Conservation (phyloP, 345 rosid species). For the Clausena lansium region DNA sequence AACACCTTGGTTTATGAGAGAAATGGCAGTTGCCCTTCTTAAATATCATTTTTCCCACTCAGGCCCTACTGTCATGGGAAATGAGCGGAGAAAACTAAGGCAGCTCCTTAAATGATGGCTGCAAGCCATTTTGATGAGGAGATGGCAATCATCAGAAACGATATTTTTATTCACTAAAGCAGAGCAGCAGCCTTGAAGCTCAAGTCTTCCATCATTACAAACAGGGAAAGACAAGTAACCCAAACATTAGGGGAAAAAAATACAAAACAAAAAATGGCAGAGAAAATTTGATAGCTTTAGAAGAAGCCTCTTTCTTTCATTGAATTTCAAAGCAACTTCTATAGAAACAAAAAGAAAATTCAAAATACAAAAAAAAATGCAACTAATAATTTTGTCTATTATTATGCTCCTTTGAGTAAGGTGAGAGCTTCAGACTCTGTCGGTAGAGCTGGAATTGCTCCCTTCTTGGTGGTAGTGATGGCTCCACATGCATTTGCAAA, state of each 20-base stretch:
- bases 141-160: neutral
- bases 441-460: conserved; percentile 98
- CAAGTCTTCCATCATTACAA: conserved; percentile 5
- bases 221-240: neutral
- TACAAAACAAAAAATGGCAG: neutral
- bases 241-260: neutral
- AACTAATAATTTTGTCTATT: neutral
- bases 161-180: neutral
- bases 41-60: no score
- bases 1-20: no score
- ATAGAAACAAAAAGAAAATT: neutral
- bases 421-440: conserved; percentile 50
- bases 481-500: conserved; percentile 96
- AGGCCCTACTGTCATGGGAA: no score
- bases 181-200: neutral
- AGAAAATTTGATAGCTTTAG: neutral
- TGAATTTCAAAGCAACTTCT: neutral
- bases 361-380: neutral
- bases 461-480: conserved; percentile 93
- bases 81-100: no score
- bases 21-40: no score
- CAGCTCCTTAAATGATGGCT: no score
- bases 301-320: neutral
- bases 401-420: conserved; percentile 32
- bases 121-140: neutral